phyloP scores from a whole-genome alignment of 345 rosid species.

The Salix brachista region DNA sequence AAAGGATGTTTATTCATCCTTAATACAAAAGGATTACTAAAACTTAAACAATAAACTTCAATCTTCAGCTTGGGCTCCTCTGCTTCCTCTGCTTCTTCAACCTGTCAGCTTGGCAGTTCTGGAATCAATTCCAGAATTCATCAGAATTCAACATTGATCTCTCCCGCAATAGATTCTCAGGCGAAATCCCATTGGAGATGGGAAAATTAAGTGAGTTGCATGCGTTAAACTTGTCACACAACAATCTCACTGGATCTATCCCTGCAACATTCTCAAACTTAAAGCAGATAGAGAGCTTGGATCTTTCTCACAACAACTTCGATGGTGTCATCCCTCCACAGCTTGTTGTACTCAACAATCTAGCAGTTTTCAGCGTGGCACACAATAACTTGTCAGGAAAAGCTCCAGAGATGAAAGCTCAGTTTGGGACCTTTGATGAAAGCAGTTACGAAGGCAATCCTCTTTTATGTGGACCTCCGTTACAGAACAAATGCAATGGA shows the following conservation, averaged over 20 bases:
- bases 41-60: too few relatives aligned
- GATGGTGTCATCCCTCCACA: conserved; percentile 16
- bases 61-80: too few relatives aligned
- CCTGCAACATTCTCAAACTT: conserved; percentile 28
- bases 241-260: conserved; percentile 11
- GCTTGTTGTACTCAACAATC: conserved; percentile 1
- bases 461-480: conserved; percentile 26
- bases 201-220: neutral
- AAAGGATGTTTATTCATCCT: too few relatives aligned
- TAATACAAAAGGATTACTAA: too few relatives aligned
- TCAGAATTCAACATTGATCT: too few relatives aligned
- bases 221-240: conserved; percentile 36
- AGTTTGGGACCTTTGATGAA: too few relatives aligned
- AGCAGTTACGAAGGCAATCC: conserved; percentile 23
- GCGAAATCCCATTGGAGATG: neutral
- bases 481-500: neutral
- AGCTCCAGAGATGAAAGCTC: neutral
- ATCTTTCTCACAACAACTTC: conserved; percentile 30
- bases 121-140: too few relatives aligned
- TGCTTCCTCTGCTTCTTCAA: too few relatives aligned
- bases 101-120: too few relatives aligned
- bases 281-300: conserved; percentile 33
- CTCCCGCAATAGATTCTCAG: neutral
- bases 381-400: conserved; percentile 34
- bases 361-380: conserved; percentile 19